Conservation (phyloP, 1,284 basidiomycete species). For the Pseudozyma tsukubaensis region DNA sequence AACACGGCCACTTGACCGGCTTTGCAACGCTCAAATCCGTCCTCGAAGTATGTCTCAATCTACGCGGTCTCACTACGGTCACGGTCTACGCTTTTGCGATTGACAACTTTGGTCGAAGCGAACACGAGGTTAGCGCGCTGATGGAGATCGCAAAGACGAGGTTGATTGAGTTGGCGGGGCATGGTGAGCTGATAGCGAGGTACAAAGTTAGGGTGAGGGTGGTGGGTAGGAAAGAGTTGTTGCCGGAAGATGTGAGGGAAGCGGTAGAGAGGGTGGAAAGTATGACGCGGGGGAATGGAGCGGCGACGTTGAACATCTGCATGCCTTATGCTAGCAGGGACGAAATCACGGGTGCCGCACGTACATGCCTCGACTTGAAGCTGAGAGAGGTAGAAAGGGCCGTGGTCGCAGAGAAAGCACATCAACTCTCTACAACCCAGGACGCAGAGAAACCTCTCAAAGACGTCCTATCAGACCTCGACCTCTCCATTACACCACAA, state of each 20-base stretch:
- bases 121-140: slow-evolving; percentile 85
- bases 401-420: slow-evolving; percentile 11
- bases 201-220: slow-evolving; percentile 88
- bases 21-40: slow-evolving; percentile 81
- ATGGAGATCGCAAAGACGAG: slow-evolving; percentile 87
- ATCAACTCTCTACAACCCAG: slow-evolving; percentile 4
- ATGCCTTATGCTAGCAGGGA: slow-evolving; percentile 93
- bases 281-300: slow-evolving; percentile 82
- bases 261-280: slow-evolving; percentile 81
- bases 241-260: slow-evolving; percentile 80
- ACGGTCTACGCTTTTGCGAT: slow-evolving; percentile 96
- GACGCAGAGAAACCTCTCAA: neutral
- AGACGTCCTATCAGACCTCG: slow-evolving; percentile 9
- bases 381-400: slow-evolving; percentile 36
- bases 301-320: slow-evolving; percentile 91
- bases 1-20: slow-evolving; percentile 83
- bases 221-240: slow-evolving; percentile 80
- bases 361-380: slow-evolving; percentile 31
- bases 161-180: slow-evolving; percentile 81
- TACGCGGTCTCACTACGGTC: slow-evolving; percentile 73
- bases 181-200: slow-evolving; percentile 72
- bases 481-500: slow-evolving; percentile 14
- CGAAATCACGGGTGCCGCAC: slow-evolving; percentile 76
- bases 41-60: slow-evolving; percentile 62
- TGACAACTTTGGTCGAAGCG: slow-evolving; percentile 92